Conservation (phyloP, 495 filamentous ascomycete genomes). For the Talaromyces thailandensis region DNA sequence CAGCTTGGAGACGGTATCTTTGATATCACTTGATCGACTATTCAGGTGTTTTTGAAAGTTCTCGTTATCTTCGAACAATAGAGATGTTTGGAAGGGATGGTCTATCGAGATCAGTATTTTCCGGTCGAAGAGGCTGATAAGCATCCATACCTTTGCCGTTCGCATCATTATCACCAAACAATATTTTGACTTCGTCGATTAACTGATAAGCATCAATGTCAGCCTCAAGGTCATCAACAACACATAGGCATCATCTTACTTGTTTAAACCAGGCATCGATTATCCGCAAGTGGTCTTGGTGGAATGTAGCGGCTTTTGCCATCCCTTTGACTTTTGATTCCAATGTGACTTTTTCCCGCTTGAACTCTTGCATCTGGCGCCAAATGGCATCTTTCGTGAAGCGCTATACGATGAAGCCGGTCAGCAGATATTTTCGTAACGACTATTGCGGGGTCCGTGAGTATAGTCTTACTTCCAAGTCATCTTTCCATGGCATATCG, state of each 20-base stretch:
- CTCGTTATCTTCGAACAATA: conserved; percentile 28
- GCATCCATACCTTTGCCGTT: conserved; percentile 43
- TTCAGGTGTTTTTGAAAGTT: conserved; percentile 73
- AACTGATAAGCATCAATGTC: conserved; percentile 43
- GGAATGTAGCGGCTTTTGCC: conserved; percentile 62
- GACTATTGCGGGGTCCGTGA: neutral
- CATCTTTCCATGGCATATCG: conserved; percentile 77
- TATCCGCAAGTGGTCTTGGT: conserved; percentile 85
- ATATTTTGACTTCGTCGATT: conserved; percentile 73
- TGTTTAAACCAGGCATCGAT: conserved; percentile 90
- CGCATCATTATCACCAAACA: conserved; percentile 47
- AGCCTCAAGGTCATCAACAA: conserved; percentile 1
- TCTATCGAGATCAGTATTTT: conserved; percentile 6
- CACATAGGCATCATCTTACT: conserved; percentile 38
- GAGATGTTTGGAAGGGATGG: conserved; percentile 23
- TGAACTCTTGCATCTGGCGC: conserved; percentile 96
- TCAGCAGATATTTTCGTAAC: conserved; percentile 11
- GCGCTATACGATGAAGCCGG: conserved; percentile 47
- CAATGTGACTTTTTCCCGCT: conserved; percentile 71
- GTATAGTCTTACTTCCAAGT: conserved; percentile 70
- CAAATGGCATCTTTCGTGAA: conserved; percentile 97
- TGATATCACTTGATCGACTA: conserved; percentile 51
- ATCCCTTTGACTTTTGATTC: conserved; percentile 69
- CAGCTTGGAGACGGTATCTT: conserved; percentile 47
- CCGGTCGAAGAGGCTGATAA: neutral